phyloP scores from a whole-genome alignment of 257 asterid genomes.

The Datura wrightii region DNA sequence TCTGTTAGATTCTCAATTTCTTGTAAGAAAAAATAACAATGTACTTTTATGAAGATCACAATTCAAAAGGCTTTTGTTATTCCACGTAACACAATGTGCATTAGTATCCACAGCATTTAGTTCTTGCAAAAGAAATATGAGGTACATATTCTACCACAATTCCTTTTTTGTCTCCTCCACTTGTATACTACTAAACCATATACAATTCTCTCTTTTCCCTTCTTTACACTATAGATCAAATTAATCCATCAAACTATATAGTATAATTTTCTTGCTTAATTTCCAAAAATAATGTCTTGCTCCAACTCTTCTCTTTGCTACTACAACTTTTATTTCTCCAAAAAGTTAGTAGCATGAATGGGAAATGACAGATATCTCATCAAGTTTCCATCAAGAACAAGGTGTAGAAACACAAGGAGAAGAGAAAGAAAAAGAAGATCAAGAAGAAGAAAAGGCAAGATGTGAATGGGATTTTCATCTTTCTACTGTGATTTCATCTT shows the following conservation, averaged over 20 bases:
- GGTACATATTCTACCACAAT: conserved; percentile 26
- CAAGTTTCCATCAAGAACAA: conserved; percentile 15
- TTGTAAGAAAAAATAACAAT: neutral
- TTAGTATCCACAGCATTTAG: conserved; percentile 25
- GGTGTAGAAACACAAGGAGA: neutral
- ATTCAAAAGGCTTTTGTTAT: conserved; percentile 15
- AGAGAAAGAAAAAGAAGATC: neutral
- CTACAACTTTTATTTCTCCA: neutral
- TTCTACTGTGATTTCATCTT: conserved; percentile 58
- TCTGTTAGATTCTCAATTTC: too few relatives aligned
- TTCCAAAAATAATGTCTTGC: neutral
- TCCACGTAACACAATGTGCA: conserved; percentile 15
- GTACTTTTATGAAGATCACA: neutral
- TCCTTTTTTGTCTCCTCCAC: conserved; percentile 27
- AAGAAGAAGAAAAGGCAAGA: conserved; percentile 42
- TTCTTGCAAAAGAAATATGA: conserved; percentile 27
- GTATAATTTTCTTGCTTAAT: neutral
- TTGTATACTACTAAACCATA: conserved; percentile 9
- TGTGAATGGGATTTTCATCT: conserved; percentile 84
- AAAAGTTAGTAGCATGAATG: conserved; percentile 20
- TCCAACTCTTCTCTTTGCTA: neutral
- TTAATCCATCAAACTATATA: neutral
- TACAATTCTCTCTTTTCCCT: neutral
- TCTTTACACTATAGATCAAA: neutral
- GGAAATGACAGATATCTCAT: conserved; percentile 31